These are phyloP conservation scores for Chrysanthemum seticuspe DNA, from an alignment of 129 eudicot species.

Conservation along the genomic window DNA sequence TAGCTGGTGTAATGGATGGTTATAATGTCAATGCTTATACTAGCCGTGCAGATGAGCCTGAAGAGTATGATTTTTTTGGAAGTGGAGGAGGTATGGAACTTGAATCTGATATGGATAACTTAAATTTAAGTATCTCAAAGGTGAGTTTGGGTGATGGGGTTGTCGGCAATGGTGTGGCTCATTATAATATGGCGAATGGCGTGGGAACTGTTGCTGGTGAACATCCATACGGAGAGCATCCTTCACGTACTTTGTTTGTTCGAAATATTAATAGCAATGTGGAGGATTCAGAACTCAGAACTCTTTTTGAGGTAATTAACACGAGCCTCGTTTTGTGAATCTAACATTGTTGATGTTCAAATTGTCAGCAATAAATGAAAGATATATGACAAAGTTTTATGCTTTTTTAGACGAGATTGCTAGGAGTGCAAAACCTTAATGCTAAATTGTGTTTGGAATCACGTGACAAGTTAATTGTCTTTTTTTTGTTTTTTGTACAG, in stretches of 20 bases:
- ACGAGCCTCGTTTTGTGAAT: constrained; percentile 3
- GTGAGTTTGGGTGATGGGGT: constrained; percentile 59
- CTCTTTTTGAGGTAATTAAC: constrained; percentile 76
- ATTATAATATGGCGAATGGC: constrained; percentile 44
- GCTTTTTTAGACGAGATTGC: not conserved
- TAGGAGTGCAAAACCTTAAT: no score
- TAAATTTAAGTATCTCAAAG: constrained; percentile 46
- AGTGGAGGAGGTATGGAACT: constrained; percentile 96
- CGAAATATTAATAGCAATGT: constrained; percentile 90
- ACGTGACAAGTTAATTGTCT: no score
- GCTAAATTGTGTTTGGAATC: no score
- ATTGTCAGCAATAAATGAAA: not conserved
- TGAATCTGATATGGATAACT: constrained; percentile 61
- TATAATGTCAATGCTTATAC: constrained; percentile 47
- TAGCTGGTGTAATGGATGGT: constrained; percentile 70
- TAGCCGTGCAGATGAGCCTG: constrained; percentile 61
- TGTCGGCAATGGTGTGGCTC: constrained; percentile 49
- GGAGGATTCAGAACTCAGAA: constrained; percentile 81
- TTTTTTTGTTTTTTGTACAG: no score
- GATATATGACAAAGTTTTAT: not conserved
- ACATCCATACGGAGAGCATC: constrained; percentile 94
- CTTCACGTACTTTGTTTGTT: constrained; percentile 90
- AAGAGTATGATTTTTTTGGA: constrained; percentile 82
- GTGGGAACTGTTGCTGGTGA: constrained; percentile 80
- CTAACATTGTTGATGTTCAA: constrained; percentile 15